These are phyloP conservation scores for Leucosporidium yakuticum DNA, from an alignment of 768 basidiomycete species.

Conservation along the genomic window DNA sequence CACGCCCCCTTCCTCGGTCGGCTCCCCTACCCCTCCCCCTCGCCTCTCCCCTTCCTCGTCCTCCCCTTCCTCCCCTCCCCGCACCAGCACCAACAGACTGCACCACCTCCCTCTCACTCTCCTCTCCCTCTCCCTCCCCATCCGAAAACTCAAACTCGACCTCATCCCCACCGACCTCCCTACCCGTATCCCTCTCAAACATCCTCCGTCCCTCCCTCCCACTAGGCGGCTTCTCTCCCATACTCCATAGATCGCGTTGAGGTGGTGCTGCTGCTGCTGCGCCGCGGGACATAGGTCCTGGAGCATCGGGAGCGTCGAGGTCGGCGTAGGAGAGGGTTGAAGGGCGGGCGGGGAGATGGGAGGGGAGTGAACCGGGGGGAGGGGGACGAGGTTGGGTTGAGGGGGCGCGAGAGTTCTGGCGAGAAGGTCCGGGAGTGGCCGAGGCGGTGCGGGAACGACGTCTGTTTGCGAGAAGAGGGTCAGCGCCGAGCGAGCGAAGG, in stretches of 20 bases:
- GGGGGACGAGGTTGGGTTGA: conserved; percentile 2
- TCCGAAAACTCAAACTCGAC: conserved; percentile 35
- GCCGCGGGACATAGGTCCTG: background rate
- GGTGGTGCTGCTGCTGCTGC: no score
- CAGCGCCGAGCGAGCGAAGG: no score
- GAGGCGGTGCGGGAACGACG: conserved; percentile 15
- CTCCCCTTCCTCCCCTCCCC: background rate
- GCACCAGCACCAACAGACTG: background rate
- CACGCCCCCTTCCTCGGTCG: background rate
- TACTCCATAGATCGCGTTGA: background rate
- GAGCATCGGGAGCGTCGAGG: conserved; percentile 14
- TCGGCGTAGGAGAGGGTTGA: conserved; percentile 34
- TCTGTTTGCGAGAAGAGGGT: conserved; percentile 1
- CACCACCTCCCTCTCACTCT: conserved; percentile 3
- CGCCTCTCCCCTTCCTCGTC: background rate
- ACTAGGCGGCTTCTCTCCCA: conserved; percentile 24
- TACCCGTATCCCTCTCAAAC: conserved; percentile 33
- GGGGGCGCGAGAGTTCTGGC: conserved; percentile 10
- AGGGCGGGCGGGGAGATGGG: conserved; percentile 22
- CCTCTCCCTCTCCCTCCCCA: conserved; percentile 16
- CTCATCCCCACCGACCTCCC: conserved; percentile 12
- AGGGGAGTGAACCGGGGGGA: conserved; percentile 3
- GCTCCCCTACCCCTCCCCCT: conserved; percentile 4
- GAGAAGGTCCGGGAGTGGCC: conserved; percentile 15
- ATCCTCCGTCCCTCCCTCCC: conserved; percentile 23